phyloP scores from a whole-genome alignment of 805 yeast genomes.

The Gaillardinia entomophila region DNA sequence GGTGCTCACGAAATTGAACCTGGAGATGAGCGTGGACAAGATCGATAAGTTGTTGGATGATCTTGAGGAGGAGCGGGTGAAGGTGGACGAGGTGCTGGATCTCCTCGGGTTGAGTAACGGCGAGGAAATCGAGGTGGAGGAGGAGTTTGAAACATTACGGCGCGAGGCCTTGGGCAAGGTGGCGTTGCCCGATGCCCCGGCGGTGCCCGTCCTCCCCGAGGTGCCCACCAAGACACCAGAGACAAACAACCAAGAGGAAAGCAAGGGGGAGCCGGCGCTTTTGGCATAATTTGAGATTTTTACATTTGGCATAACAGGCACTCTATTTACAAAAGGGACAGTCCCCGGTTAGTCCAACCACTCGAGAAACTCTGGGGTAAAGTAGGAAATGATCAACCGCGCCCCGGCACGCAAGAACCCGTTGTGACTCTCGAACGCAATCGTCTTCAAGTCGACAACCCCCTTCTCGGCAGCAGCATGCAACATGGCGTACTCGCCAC shows the following conservation, averaged over 20 bases:
- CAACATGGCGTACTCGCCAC: conserved; percentile 96
- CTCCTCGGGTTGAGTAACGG: conserved; percentile 40
- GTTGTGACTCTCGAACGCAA: conserved; percentile 82
- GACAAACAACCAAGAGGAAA: conserved; percentile 8
- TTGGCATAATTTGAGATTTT: too few species aligned
- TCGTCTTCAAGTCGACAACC: conserved; percentile 74
- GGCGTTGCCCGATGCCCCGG: conserved; percentile 12
- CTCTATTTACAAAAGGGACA: too few species aligned
- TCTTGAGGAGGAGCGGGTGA: conserved; percentile 70
- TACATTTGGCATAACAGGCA: too few species aligned
- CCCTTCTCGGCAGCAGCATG: conserved; percentile 98
- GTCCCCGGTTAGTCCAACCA: conserved; percentile 56
- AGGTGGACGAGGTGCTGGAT: conserved; percentile 69
- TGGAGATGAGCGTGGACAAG: conserved; percentile 69
- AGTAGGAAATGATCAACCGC: conserved; percentile 80
- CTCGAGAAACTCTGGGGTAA: conserved; percentile 92
- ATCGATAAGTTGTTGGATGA: conserved; percentile 84
- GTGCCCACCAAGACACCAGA: conserved; percentile 18
- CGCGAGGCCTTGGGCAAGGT: not conserved
- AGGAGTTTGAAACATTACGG: conserved; percentile 42
- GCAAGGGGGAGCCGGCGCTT: conserved; percentile 13
- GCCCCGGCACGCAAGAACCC: conserved; percentile 97
- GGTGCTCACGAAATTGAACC: conserved; percentile 68
- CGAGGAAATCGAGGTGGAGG: conserved; percentile 61
- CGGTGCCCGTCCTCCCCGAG: conserved; percentile 17